Conservation (phyloP, 805 yeast species). For the Candida maltosa region DNA sequence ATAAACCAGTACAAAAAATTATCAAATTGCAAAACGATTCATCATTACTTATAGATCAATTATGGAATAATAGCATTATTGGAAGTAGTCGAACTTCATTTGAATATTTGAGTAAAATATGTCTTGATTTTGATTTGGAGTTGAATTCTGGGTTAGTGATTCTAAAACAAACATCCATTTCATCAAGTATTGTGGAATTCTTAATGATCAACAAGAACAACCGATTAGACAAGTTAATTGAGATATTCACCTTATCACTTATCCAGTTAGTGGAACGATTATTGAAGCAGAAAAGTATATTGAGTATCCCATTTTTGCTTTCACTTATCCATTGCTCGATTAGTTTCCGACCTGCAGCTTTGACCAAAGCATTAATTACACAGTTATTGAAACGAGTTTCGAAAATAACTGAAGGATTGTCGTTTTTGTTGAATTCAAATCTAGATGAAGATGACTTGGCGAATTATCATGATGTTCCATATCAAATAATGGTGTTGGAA, state of each 20-base stretch:
- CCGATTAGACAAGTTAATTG: slow-evolving; percentile 48
- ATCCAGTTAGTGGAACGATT: slow-evolving; percentile 25
- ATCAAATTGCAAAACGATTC: slow-evolving; percentile 31
- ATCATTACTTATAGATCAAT: slow-evolving; percentile 28
- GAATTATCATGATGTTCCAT: slow-evolving; percentile 26
- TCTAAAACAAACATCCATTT: slow-evolving; percentile 27
- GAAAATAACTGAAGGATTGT: slow-evolving; percentile 15
- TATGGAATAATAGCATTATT: slow-evolving; percentile 33
- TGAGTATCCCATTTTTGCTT: slow-evolving; percentile 58
- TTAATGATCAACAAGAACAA: slow-evolving; percentile 41
- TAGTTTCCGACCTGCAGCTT: slow-evolving; percentile 62
- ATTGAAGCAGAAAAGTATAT: slow-evolving; percentile 18
- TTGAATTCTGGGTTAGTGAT: slow-evolving; percentile 18
- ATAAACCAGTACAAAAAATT: slow-evolving; percentile 12
- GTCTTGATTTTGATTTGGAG: slow-evolving; percentile 19
- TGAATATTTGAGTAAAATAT: slow-evolving; percentile 28
- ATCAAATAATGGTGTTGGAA: slow-evolving; percentile 39
- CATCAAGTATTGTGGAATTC: slow-evolving; percentile 35
- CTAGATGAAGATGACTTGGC: slow-evolving; percentile 24
- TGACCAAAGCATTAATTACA: slow-evolving; percentile 31
- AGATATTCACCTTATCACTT: slow-evolving; percentile 30
- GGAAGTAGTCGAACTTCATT: slow-evolving; percentile 33
- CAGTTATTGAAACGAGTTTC: slow-evolving; percentile 14
- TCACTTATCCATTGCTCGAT: slow-evolving; percentile 54
- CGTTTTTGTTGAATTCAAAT: slow-evolving; percentile 24